Base-by-base conservation (phyloP, 1,284 basidiomycete genomes). In the Leccinum griseonigrum region DNA sequence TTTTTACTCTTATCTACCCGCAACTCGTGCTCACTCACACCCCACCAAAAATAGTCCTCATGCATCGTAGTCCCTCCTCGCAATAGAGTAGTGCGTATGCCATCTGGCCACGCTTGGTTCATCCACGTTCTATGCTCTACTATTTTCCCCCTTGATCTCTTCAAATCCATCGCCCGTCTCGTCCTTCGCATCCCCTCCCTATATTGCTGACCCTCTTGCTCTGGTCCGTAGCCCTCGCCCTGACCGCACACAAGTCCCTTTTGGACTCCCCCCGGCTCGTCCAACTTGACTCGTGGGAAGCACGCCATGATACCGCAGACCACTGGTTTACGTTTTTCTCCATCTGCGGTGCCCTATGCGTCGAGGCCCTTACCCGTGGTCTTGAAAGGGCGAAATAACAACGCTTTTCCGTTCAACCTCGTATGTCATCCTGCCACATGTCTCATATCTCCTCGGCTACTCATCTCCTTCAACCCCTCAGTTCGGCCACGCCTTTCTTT, bases 401-500 rank as follows among this genome's bases (percentile, higher is more conserved):
- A 81, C 60, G 79, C 82, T 4, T 82, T 85, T 2, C 86, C 87
- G 0, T 88, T 88, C 72, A 88, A 88, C 66, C 69, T 90, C 67
- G 88, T 90, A 66, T 56, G 83, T 76, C 60, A 62, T 58, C 4
- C 14, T 29, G 46, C 60, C 57, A 34, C 69, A 36, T 63, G 55
- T 29, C 26, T 55, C 31, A 14, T 29, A 22, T 56, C 28, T n/a
- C 28, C 22, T 58, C 54, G 34, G 16, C n/a, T 48, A 40, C 60
- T 57, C 54, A 22, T 58, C 34, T 11, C 18, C 1, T 48, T 32
- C 54, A 22, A 10, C 34, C 53, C 56, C 22, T 22, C 36, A 91
- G 89, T 84, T 90, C 65, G 87, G 87, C 38, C 91, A 91, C 67
- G 84, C 88, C 0, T 90, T 91, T 73, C 77, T 89, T 48, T 73